A percentile compares a stretch with the other conserved stretches of the same genome.
phyloP scores from a whole-genome alignment of 2,329 filamentous ascomycete genomes.

The Diaporthe vexans region DNA sequence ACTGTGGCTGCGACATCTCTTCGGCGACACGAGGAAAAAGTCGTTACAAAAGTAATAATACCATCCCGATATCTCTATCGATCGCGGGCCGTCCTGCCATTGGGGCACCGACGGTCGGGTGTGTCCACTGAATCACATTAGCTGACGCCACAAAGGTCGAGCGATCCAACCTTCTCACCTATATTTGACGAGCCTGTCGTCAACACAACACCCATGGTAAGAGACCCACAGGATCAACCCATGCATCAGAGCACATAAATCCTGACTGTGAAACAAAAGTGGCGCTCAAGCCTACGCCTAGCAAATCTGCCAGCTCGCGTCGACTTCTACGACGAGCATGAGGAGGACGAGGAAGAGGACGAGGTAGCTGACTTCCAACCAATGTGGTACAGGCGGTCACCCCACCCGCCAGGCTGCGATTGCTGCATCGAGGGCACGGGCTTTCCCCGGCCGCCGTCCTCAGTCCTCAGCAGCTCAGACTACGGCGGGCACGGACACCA shows the following conservation, averaged over 20 bases:
- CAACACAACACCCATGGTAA: conserved; percentile 14
- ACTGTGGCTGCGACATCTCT: conserved; percentile 21
- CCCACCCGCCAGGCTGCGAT: background rate
- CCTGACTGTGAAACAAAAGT: conserved; percentile 11
- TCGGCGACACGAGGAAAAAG: conserved; percentile 6
- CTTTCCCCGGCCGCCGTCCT: conserved; percentile 15
- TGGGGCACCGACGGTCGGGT: background rate
- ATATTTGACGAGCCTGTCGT: conserved; percentile 24
- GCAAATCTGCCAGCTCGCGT: conserved; percentile 5
- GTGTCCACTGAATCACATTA: background rate
- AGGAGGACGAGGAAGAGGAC: background rate
- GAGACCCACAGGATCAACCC: background rate
- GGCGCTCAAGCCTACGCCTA: conserved; percentile 27
- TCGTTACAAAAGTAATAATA: conserved; percentile 26
- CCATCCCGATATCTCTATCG: background rate
- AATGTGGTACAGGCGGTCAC: conserved; percentile 13
- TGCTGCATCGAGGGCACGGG: conserved; percentile 31
- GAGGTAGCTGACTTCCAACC: background rate
- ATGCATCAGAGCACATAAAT: background rate
- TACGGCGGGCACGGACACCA: background rate
- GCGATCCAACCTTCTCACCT: conserved; percentile 25
- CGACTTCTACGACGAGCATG: background rate
- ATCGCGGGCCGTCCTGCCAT: background rate
- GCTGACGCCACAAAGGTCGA: conserved; percentile 7
- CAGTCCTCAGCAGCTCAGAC: background rate